Evolutionary conservation across 2,329 filamentous ascomycete genomes (phyloP).

Genomic region (Colletotrichum tropicale): DNA sequence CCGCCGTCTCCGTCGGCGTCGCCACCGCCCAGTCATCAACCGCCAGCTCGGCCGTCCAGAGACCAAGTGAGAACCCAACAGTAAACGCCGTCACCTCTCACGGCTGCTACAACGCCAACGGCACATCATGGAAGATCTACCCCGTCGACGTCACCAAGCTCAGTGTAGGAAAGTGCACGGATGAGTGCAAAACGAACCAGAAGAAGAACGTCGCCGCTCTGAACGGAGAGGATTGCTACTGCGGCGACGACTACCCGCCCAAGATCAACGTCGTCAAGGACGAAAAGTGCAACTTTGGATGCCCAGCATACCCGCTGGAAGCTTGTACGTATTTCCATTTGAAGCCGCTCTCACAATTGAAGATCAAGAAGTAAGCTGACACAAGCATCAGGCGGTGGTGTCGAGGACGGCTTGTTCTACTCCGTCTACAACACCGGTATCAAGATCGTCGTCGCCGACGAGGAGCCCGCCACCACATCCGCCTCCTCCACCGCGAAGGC

Average conservation of each 20-base stretch:
- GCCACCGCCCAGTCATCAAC: constrained; percentile 10
- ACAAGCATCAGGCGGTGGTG: constrained; percentile 35
- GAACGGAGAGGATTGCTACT: constrained; percentile 70
- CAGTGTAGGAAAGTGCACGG: constrained; percentile 47
- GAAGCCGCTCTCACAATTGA: neutral
- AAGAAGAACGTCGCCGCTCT: constrained; percentile 66
- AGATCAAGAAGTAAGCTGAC: neutral
- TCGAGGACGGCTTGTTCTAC: constrained; percentile 33
- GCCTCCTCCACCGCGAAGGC: constrained; percentile 23
- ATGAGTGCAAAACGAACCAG: neutral
- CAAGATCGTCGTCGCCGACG: constrained; percentile 41
- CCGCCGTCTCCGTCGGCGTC: constrained; percentile 12
- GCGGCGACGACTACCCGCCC: constrained; percentile 72
- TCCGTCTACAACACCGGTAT: constrained; percentile 58
- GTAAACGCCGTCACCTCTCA: constrained; percentile 46
- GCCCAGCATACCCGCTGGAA: constrained; percentile 65
- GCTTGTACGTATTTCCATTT: constrained; percentile 61
- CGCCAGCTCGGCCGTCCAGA: constrained; percentile 28
- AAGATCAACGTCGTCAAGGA: constrained; percentile 57
- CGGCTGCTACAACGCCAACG: constrained; percentile 52
- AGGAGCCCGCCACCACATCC: constrained; percentile 31
- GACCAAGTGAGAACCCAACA: constrained; percentile 39
- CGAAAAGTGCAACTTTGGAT: constrained; percentile 66
- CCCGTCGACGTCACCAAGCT: constrained; percentile 24
- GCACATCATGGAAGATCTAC: constrained; percentile 40